Base-by-base conservation (phyloP, 768 basidiomycete species). In the Amanita thiersii region DNA sequence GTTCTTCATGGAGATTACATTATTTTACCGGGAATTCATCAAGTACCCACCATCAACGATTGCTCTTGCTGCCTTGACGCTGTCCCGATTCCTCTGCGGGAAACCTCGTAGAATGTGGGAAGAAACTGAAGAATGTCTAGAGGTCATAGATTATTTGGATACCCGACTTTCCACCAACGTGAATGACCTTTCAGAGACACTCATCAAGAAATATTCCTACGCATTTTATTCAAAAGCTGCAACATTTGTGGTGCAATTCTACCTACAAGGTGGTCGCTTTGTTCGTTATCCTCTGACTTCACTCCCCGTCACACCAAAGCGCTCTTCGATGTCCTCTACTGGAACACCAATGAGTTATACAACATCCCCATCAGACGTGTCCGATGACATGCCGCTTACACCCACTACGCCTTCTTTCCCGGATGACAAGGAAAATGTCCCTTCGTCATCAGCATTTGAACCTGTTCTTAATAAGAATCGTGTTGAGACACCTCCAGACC, bases 1-100 rank as follows among this genome's bases (percentile, higher is more conserved):
- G 37, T 99, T 98, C 70, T 64, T 98, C 59, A 99, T 99, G 96
- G 96, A 99, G 63, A 91, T 97, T 55, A 97, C 96, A 21, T 78
- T 99, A 39, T 98, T 97, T 70, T 86, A 97, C 63, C 82, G 91
- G 45, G 96, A 98, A 58, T 98, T 93, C 62, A 72, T 96, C 62
- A 80, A 80, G 54, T 86, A 79, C 57, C 66, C 79, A 5, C 81
- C 94, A 2, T 93, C 88, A 1, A 75, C 86, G 30, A 84, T 97
- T 56, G 94, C 96, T 24, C 65, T 80, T n/a, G 96, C 86, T 37
- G 77, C 92, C 15, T 68, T 98, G 50, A 84, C 88, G 4, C 75
- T 98, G 34, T 87, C 96, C 3, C 79, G 92, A 38, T 87, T 77
- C 66, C 74, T 97, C 37, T 89, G 90, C 52, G 83, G 81, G 47